Percentiles rank a stretch among this genome's conserved stretches.
phyloP scores from a whole-genome alignment of 257 asterid species.

The Forsythia viridissima region DNA sequence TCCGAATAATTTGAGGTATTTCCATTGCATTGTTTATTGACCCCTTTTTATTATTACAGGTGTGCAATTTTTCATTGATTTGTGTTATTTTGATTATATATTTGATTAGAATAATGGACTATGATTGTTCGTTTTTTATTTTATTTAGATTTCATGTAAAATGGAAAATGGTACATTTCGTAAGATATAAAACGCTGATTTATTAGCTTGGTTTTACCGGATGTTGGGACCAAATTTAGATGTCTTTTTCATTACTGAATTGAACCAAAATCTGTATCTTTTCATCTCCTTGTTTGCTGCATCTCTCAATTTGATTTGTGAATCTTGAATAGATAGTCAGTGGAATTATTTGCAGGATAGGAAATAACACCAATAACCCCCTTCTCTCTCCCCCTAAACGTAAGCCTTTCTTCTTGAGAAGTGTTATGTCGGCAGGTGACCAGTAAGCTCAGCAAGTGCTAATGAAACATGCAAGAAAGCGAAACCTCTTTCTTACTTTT shows the following conservation, averaged over 20 bases:
- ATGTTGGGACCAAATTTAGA: neutral
- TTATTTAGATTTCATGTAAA: neutral
- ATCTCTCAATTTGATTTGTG: neutral
- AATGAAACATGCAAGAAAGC: neutral
- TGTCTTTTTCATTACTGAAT: neutral
- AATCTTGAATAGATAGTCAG: neutral
- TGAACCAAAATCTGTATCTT: neutral
- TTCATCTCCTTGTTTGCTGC: neutral
- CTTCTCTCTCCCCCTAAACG: neutral
- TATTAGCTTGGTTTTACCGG: no score
- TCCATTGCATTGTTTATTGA: neutral
- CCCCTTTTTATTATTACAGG: neutral
- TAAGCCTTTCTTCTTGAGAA: neutral
- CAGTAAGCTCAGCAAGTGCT: neutral
- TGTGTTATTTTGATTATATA: neutral
- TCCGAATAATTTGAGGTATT: conserved; percentile 37
- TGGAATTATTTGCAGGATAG: neutral
- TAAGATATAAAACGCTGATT: no score
- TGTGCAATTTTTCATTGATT: neutral
- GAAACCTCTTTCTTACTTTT: neutral
- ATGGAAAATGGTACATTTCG: neutral
- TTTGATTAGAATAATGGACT: neutral
- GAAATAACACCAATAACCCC: neutral
- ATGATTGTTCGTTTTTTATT: neutral
- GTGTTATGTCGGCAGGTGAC: neutral